Evolutionary conservation across 495 filamentous ascomycete species (phyloP), one percentile per base, ranked within the genome.

Genomic region (Talaromyces ruber): DNA sequence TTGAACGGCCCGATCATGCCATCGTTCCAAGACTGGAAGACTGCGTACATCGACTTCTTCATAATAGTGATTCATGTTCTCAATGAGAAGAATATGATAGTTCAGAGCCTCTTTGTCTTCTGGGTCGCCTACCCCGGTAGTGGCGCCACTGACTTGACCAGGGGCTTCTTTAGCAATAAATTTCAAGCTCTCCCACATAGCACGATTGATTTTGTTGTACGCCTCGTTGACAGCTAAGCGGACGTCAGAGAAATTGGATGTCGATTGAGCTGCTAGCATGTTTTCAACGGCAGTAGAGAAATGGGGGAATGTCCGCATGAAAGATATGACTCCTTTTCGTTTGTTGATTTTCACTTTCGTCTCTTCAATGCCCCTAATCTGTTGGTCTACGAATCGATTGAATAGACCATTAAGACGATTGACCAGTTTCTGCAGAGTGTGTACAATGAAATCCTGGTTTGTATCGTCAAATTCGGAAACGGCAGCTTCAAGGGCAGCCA

Each of bases 341-440:
- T 97, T 98, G 78, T 97, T 97, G 74, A 97, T 90, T 74, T 96
- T 97, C 66, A 98, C 93, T 74, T 97, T 97, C n/a, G 93, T 97
- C 61, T 98, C 93, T 73, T 98, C 93, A 64, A 98, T 96, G 28
- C 91, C 93, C 26, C 90, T 89, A 50, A 97, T 87, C 67, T 98
- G 93, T 63, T 96, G 91, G 70, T 98, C 94, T 26, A 97, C 85
- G 65, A 98, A 97, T 58, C 90, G 91, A 45, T 84, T 84, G 76
- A 96, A 97, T 24, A 91, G 81, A 30, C 81, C 83, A 62, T 87
- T 83, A 37, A 97, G 80, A 34, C 84, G 87, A 61, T 84, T 81
- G 67, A 93, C 90, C 7, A 96, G 71, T 69, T 91, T 93, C 64
- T 91, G 87, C 0, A 98, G 76, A 0, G 88, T 76, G 63, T 86